A percentile compares a stretch with the other conserved stretches of the same genome.
Evolutionary conservation across 805 yeast species (phyloP).

Genomic region (Starmerella bombicola): DNA sequence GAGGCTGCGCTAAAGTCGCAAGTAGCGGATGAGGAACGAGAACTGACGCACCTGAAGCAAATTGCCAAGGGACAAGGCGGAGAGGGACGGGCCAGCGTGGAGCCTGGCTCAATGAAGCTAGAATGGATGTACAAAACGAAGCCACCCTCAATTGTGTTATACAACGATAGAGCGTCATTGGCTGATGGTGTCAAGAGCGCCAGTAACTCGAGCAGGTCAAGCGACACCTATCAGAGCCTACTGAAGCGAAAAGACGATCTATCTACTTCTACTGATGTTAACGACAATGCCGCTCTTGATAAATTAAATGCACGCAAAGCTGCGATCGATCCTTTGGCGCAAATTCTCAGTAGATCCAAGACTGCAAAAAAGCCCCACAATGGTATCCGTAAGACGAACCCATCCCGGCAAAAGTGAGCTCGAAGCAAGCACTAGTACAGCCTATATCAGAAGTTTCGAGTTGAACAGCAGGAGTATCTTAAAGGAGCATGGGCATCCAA

Average conservation of each 20-base stretch:
- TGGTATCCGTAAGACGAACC: constrained; percentile 1
- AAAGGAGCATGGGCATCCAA: constrained; percentile 13
- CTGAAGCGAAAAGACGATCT: no score
- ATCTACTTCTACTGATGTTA: no score
- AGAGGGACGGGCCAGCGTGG: constrained; percentile 29
- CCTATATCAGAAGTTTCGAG: not conserved
- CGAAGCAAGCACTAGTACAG: not conserved
- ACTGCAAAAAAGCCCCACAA: constrained; percentile 3
- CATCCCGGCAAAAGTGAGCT: not conserved
- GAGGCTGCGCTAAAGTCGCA: constrained; percentile 49
- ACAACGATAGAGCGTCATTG: no score
- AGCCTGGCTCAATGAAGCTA: constrained; percentile 30
- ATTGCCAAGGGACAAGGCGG: constrained; percentile 30
- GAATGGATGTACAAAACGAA: constrained; percentile 76
- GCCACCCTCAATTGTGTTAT: not conserved
- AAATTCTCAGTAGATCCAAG: constrained; percentile 3
- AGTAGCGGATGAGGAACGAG: constrained; percentile 52
- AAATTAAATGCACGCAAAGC: constrained; percentile 34
- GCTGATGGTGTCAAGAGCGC: no score
- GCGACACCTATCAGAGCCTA: no score
- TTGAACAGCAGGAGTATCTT: not conserved
- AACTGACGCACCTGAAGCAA: constrained; percentile 42
- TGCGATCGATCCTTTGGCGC: constrained; percentile 7
- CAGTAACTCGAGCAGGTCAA: no score
- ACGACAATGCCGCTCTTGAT: no score